These are phyloP conservation scores for Ramularia endophylla DNA, from an alignment of 2,329 filamentous ascomycete genomes.

Conservation along the genomic window DNA sequence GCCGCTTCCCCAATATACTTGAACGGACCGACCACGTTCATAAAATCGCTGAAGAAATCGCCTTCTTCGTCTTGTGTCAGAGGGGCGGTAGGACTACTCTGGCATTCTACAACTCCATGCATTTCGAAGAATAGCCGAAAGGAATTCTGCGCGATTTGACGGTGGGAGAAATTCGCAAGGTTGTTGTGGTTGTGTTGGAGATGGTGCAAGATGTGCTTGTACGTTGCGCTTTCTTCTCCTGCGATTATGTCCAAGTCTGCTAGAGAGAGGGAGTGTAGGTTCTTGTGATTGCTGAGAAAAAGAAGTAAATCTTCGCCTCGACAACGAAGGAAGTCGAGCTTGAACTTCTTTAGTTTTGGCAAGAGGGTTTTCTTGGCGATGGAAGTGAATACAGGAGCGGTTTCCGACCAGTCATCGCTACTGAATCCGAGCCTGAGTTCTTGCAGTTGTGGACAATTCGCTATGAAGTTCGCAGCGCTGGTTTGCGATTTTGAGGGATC, in stretches of 20 bases:
- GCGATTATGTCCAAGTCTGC: not conserved
- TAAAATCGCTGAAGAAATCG: constrained; percentile 3
- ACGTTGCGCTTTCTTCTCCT: not conserved
- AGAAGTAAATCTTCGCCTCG: not conserved
- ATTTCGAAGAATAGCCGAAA: not conserved
- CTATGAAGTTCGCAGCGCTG: not conserved
- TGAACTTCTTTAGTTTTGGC: not conserved
- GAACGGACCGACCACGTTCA: not conserved
- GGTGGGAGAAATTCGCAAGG: not conserved
- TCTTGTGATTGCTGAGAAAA: not conserved
- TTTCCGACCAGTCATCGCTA: not conserved
- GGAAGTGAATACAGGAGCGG: not conserved
- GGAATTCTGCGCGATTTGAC: not conserved
- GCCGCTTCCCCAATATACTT: not conserved
- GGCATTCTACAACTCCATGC: not conserved
- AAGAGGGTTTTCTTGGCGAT: not conserved
- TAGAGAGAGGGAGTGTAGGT: not conserved
- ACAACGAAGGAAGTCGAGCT: not conserved
- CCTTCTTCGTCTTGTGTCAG: not conserved
- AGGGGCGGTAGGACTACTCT: not conserved
- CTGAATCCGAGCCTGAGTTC: not conserved
- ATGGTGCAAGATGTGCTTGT: not conserved
- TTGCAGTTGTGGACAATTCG: not conserved
- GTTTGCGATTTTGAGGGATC: not conserved
- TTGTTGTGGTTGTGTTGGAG: not conserved